phyloP scores from a whole-genome alignment of 2,329 filamentous ascomycete genomes.

The Capronia coronata region DNA sequence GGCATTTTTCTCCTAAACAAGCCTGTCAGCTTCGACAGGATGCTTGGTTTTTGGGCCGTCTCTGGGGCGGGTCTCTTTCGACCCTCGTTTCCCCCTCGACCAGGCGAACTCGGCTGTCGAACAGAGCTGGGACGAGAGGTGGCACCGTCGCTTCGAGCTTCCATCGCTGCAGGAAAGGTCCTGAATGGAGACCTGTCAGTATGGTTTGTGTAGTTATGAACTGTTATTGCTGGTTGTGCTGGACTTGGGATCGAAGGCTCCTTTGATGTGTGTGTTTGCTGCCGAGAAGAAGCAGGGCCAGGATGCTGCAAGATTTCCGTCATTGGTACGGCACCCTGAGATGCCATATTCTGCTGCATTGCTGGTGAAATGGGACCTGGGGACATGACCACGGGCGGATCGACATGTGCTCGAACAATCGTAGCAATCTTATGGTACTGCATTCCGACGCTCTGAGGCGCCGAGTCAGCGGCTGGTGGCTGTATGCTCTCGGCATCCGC shows the following conservation, averaged over 20 bases:
- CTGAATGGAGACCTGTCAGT: conserved; percentile 1
- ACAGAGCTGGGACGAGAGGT: neutral
- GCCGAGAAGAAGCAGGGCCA: conserved; percentile 4
- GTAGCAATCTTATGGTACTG: conserved; percentile 17
- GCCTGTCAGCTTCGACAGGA: conserved; percentile 12
- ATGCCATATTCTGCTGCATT: conserved; percentile 56
- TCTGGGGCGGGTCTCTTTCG: conserved; percentile 32
- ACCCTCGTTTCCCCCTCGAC: neutral
- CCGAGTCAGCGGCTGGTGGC: neutral
- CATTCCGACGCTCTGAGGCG: neutral
- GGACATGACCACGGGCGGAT: conserved; percentile 40
- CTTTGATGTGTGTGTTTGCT: conserved; percentile 15
- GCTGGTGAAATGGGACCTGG: conserved; percentile 59
- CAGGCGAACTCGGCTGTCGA: neutral
- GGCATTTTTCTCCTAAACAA: conserved; percentile 9
- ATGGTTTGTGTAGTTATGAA: conserved; percentile 29
- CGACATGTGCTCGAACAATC: conserved; percentile 4
- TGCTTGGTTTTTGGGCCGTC: conserved; percentile 56
- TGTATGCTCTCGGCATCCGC: neutral
- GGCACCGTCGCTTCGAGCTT: conserved; percentile 12
- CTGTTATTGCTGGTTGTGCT: conserved; percentile 37
- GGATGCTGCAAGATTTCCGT: conserved; percentile 51
- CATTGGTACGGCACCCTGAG: conserved; percentile 56
- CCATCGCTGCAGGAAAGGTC: neutral
- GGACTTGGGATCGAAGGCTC: conserved; percentile 25